Percentiles rank a stretch among this genome's conserved stretches.
Evolutionary conservation across 179 eudicot genomes (phyloP).

Genomic region (Heliamphora pulchella): DNA sequence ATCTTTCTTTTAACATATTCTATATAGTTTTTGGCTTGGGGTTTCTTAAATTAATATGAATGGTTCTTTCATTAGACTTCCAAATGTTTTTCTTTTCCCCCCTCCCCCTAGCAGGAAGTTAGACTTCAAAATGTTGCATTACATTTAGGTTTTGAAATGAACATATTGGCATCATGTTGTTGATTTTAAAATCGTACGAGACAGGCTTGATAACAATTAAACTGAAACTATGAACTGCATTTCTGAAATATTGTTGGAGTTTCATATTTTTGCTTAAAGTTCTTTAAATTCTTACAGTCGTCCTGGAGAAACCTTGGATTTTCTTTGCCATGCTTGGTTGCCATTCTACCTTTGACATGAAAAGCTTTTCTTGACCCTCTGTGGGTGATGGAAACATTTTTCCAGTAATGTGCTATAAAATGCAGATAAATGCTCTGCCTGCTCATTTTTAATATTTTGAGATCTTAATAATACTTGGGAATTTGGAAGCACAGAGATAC

Average conservation of each 20-base stretch:
- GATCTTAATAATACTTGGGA: not conserved
- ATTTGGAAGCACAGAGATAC: not conserved
- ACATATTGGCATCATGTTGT: not conserved
- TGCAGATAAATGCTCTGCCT: not conserved
- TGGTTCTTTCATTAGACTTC: not conserved
- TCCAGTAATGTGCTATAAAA: not conserved
- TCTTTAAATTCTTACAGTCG: not conserved
- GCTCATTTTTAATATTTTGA: not conserved
- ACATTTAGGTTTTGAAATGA: not conserved
- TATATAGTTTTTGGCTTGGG: not conserved
- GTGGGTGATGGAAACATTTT: not conserved
- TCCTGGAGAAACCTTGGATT: not conserved
- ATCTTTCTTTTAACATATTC: conserved; percentile 4
- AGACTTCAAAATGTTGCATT: not conserved
- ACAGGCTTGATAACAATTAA: not conserved
- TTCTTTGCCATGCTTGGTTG: not conserved
- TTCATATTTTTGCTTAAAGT: not conserved
- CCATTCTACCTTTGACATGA: not conserved
- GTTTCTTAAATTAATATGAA: not conserved
- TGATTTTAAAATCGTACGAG: not conserved
- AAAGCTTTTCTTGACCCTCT: not conserved
- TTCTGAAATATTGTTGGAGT: not conserved
- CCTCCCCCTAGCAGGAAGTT: no score
- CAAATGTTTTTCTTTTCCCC: not conserved
- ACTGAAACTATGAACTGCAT: not conserved